phyloP scores from a whole-genome alignment of 2,329 filamentous ascomycete species.

The Ciborinia camelliae region DNA sequence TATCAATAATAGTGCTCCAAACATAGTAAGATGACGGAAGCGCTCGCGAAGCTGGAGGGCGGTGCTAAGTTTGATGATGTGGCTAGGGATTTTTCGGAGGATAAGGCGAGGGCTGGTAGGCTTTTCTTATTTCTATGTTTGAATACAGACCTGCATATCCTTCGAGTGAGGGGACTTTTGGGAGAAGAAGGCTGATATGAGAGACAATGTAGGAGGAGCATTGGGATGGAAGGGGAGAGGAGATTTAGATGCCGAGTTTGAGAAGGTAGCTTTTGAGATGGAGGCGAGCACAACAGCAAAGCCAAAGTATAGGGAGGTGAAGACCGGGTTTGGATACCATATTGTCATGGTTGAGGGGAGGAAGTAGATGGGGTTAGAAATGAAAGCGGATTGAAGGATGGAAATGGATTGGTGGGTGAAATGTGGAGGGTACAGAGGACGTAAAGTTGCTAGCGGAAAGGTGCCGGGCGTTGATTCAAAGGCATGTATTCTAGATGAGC shows the following conservation, averaged over 20 bases:
- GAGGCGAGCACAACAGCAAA: conserved; percentile 61
- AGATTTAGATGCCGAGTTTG: conserved; percentile 64
- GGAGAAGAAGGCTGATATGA: not conserved
- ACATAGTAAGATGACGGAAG: conserved; percentile 73
- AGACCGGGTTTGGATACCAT: conserved; percentile 75
- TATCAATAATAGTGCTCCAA: conserved; percentile 59
- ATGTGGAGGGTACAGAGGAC: not conserved
- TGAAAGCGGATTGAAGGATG: not conserved
- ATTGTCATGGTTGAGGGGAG: conserved; percentile 65
- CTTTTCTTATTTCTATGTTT: conserved; percentile 10
- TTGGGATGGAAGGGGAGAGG: conserved; percentile 72
- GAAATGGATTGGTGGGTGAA: not conserved
- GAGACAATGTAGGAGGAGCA: conserved; percentile 54
- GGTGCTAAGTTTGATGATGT: conserved; percentile 74
- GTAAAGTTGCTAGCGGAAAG: not conserved
- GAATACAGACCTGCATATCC: not conserved
- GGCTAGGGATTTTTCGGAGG: conserved; percentile 68
- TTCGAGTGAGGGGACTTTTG: too few species aligned
- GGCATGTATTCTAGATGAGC: not conserved
- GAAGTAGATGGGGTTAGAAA: not conserved
- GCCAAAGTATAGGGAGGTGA: conserved; percentile 66
- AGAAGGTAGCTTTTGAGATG: conserved; percentile 67
- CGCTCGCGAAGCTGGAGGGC: conserved; percentile 61
- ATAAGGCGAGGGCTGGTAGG: conserved; percentile 66
- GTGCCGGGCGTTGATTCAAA: not conserved